phyloP scores from a whole-genome alignment of 352 stramenopile species.

The Phytopythium ostracodes region DNA sequence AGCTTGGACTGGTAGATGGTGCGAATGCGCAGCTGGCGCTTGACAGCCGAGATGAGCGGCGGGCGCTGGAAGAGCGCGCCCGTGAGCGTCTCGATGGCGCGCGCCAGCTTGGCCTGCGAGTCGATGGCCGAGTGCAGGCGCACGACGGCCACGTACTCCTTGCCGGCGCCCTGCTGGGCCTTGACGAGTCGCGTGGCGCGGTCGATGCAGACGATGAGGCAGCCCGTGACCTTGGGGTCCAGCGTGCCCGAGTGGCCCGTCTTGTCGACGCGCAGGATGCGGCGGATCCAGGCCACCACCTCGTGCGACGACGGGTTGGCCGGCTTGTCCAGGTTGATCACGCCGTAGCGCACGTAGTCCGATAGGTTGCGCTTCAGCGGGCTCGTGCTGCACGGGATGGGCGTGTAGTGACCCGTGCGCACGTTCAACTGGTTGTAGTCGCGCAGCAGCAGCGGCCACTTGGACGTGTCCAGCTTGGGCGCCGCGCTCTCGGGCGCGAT shows the following conservation, averaged over 20 bases:
- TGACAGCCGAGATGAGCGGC: constrained; percentile 99
- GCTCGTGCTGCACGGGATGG: constrained; percentile 95
- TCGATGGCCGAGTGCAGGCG: constrained; percentile 97
- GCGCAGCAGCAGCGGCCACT: constrained; percentile 99
- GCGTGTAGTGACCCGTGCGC: constrained; percentile 98
- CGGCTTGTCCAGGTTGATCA: constrained; percentile 99
- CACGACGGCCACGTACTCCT: constrained; percentile 99
- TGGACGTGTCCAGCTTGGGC: constrained; percentile 94
- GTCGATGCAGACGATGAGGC: constrained; percentile 99
- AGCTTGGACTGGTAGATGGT: constrained; percentile 99
- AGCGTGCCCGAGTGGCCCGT: constrained; percentile 99
- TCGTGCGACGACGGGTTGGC: constrained; percentile 99
- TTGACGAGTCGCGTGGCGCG: constrained; percentile 93
- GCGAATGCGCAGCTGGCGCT: constrained; percentile 98
- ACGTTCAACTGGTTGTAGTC: constrained; percentile 99
- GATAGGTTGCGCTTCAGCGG: constrained; percentile 96
- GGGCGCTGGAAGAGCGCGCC: constrained; percentile 99
- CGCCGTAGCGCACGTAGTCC: constrained; percentile 98
- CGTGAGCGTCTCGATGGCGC: constrained; percentile 98
- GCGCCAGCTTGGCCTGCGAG: constrained; percentile 86
- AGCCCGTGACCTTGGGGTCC: constrained; percentile 99
- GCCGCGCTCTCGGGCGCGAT: constrained; percentile 77
- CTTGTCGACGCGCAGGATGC: constrained; percentile 99
- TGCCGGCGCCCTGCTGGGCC: constrained; percentile 94
- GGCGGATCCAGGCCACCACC: constrained; percentile 99